Evolutionary conservation across 371 early-diverging fungal species (phyloP).

Genomic region (Syncephalis fuscata): DNA sequence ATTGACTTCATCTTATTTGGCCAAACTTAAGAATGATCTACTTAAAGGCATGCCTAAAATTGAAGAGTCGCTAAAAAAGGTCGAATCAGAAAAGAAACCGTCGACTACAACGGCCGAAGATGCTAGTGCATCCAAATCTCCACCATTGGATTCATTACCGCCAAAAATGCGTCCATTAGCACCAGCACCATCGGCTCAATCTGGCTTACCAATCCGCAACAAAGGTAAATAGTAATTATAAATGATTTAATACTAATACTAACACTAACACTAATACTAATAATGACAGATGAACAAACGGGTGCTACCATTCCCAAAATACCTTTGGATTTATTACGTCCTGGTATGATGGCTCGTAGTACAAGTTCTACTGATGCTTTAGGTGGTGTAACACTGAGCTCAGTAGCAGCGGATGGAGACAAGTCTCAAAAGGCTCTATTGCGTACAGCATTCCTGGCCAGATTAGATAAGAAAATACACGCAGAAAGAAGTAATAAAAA

Average conservation of each 20-base stretch:
- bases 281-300: no score
- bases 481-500: constrained; percentile 10
- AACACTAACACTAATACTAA: no score
- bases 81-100: no score
- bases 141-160: background rate
- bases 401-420: constrained; percentile 11
- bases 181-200: constrained; percentile 4
- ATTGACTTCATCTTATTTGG: background rate
- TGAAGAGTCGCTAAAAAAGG: no score
- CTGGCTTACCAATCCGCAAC: background rate
- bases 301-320: no score
- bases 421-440: constrained; percentile 11
- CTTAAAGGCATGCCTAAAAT: no score
- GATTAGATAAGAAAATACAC: background rate
- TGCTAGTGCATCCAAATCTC: no score
- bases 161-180: constrained; percentile 1
- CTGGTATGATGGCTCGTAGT: constrained; percentile 7
- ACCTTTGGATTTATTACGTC: constrained; percentile 5
- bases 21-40: background rate
- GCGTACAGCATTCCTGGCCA: no score
- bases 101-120: no score
- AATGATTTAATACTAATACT: no score
- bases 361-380: constrained; percentile 9
- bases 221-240: no score
- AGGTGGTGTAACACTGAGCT: constrained; percentile 9